Evolutionary conservation across 2,329 filamentous ascomycete species (phyloP), one percentile per base, ranked within the genome.

Genomic region (Botrytis deweyae): DNA sequence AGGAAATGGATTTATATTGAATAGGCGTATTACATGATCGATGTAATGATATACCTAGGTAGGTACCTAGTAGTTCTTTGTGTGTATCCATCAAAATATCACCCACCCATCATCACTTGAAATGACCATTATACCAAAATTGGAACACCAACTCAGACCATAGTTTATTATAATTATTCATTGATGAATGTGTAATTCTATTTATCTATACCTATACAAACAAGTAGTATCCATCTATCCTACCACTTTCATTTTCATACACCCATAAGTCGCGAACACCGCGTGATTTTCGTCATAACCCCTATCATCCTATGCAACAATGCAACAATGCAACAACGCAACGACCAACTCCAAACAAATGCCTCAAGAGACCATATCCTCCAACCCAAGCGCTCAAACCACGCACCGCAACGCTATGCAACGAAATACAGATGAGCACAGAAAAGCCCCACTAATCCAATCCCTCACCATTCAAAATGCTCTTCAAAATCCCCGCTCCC

Each of bases 401-500:
- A 33, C 70, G 46, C 44, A 58, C 42, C 44, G 46, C 44, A 58
- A 42, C 44, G 61, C 49, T 67, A 72, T 68, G 70, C 49, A 61
- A 46, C 14, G 10, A 42, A 46, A 68, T 22, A 59, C 14, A 25
- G 42, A 22, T 16, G 6, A 9, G 29, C 12, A 14, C 40, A 36
- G 38, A 58, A 1, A 42, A 42, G 12, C 25, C 0, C 12, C n/a
- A 22, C 33, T 68, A 80, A 73, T 81, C 80, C 63, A 81, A 74
- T 4, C 80, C 80, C 68, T 81, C 80, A 10, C 89, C 81, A 78
- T 85, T 88, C 79, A 92, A 78, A 77, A 92, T 91, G 80, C 86
- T 89, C 79, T 83, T 86, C 79, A 92, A 80, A 77, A 92, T 92
- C 59, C 88, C 88, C 8, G 85, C 86, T 1, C 89, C 90, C 6